phyloP scores from a whole-genome alignment of 2,329 filamentous ascomycete species.

The Colletotrichum acutatum region DNA sequence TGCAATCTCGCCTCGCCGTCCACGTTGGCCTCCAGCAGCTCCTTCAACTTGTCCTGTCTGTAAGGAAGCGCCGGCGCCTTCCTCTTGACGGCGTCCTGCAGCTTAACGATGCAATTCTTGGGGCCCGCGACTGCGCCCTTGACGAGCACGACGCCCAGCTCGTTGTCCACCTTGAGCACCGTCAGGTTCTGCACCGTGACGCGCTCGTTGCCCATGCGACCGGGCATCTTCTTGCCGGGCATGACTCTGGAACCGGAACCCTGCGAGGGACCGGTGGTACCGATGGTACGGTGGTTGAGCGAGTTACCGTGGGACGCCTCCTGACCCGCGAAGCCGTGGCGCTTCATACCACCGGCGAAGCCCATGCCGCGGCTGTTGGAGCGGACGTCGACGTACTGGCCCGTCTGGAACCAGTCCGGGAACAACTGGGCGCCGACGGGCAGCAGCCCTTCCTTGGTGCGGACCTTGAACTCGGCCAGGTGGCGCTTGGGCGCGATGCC shows the following conservation, averaged over 20 bases:
- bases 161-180: conserved; percentile 87
- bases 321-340: conserved; percentile 89
- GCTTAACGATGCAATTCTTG: conserved; percentile 83
- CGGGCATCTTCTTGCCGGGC: conserved; percentile 98
- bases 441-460: conserved; percentile 76
- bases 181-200: conserved; percentile 93
- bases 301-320: conserved; percentile 95
- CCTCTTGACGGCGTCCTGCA: conserved; percentile 94
- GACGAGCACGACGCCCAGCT: conserved; percentile 88
- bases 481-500: conserved; percentile 86
- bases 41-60: conserved; percentile 56
- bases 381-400: conserved; percentile 89
- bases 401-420: conserved; percentile 91
- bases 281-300: conserved; percentile 91
- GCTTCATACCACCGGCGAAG: conserved; percentile 98
- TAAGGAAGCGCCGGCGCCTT: conserved; percentile 62
- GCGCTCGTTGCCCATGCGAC: conserved; percentile 90
- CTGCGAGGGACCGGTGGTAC: conserved; percentile 89
- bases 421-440: conserved; percentile 79
- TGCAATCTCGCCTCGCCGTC: conserved; percentile 58
- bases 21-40: conserved; percentile 58
- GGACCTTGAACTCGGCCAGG: conserved; percentile 89
- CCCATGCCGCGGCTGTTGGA: conserved; percentile 87
- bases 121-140: conserved; percentile 89
- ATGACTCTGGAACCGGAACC: conserved; percentile 91